Evolutionary conservation across 1,284 basidiomycete species (phyloP).

Genomic region (Prillingera fragicola): DNA sequence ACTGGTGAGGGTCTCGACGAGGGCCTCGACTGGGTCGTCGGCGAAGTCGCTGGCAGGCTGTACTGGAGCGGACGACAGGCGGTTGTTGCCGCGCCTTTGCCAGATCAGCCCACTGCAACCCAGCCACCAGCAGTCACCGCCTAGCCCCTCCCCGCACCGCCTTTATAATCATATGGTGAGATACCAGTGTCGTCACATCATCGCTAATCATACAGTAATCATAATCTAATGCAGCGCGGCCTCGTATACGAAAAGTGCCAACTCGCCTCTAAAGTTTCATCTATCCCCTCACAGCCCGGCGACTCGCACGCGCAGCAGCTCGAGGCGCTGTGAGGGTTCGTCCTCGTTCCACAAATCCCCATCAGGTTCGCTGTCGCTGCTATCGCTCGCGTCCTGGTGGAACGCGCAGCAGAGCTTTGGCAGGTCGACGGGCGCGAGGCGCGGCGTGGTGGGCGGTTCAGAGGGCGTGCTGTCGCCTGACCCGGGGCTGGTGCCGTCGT

Average conservation of each 20-base stretch:
- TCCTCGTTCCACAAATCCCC: constrained; percentile 47
- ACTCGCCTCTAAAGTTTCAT: no score
- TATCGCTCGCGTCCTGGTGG: no score
- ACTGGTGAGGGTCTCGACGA: constrained; percentile 77
- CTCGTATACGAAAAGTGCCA: no score
- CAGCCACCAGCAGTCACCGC: no score
- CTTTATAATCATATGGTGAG: no score
- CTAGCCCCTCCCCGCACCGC: no score
- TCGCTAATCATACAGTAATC: no score
- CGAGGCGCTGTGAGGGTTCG: constrained; percentile 18
- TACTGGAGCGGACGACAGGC: constrained; percentile 38
- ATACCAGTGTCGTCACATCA: no score
- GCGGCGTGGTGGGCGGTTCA: not conserved
- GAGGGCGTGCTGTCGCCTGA: not conserved
- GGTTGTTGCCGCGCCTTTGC: not conserved
- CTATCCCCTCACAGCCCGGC: no score
- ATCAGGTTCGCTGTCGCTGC: constrained; percentile 44
- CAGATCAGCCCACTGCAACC: no score
- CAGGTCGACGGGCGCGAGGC: not conserved
- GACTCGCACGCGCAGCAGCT: constrained; percentile 11
- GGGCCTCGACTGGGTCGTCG: constrained; percentile 91
- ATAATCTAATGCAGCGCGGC: no score
- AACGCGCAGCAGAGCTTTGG: not conserved
- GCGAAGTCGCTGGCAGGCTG: constrained; percentile 71
- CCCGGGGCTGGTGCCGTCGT: not conserved